Evolutionary conservation across 2,329 filamentous ascomycete genomes (phyloP), one percentile per base, ranked within the genome.

Genomic region (Nigrospora sphaerica): DNA sequence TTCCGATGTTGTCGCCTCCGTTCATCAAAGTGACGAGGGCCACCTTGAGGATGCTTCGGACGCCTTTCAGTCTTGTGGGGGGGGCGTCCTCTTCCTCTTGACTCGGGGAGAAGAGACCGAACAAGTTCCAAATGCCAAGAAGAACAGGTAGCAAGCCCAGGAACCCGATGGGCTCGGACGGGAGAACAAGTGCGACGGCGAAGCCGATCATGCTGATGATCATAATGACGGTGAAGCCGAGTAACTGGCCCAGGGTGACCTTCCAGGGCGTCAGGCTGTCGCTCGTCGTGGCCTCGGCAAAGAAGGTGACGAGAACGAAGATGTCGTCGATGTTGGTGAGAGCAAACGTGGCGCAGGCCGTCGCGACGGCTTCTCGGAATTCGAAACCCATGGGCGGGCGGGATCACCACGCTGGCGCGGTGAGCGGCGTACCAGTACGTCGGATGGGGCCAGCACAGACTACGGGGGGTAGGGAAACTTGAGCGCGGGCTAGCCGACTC

Each of bases 221-320:
- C 12, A 64, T 49, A 45, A 66, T 63, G 49, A 61, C 49, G 11
- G 61, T 60, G 51, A 66, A 65, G 13, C 64, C 63, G 23, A 59
- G 16, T 38, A 62, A 64, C 39, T 61, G 58, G 39, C 59, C 58
- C 32, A 57, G 34, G 12, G 45, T 48, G 44, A 62, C 55, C 12
- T 53, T 54, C 28, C 52, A 40, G 0, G 55, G 52, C n/a, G 56
- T 56, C 14, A 58, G 42, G 39, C 35, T 52, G 11, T 46, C 44
- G 49, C 55, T 59, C 10, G 58, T 57, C 11, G 61, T 48, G 6
- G 62, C 53, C 44, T 65, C 62, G 32, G 62, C 60, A 46, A 64
- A 65, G 52, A 65, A 66, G 45, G 63, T 64, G 41, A 63, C 61
- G 9, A 66, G 55, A 33, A 66, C 62, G 53, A 67, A 67, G n/a